phyloP scores from a whole-genome alignment of 2,329 filamentous ascomycete species.

The Epichloe festucae region DNA sequence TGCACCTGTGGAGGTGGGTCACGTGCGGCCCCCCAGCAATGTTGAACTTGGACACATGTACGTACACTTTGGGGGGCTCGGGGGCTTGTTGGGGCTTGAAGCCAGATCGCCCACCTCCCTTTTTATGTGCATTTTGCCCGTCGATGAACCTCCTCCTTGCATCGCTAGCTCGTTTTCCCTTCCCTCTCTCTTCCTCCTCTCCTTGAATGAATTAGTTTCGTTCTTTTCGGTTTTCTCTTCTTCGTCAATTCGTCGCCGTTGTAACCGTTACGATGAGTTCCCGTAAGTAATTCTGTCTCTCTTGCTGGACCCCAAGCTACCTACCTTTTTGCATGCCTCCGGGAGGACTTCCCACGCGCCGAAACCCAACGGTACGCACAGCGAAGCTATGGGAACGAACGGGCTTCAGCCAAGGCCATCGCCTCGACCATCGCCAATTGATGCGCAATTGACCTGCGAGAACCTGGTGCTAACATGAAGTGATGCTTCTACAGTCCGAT shows the following conservation, averaged over 20 bases:
- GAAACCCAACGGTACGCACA: not conserved
- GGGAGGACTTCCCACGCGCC: not conserved
- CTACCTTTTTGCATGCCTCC: not conserved
- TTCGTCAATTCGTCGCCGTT: constrained; percentile 7
- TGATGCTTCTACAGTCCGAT: constrained; percentile 58
- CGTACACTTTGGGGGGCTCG: constrained; percentile 21
- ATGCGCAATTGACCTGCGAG: constrained; percentile 16
- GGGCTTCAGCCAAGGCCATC: constrained; percentile 2
- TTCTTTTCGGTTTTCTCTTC: constrained; percentile 20
- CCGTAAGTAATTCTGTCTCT: constrained; percentile 29
- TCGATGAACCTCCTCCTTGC: constrained; percentile 14
- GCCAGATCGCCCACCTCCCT: constrained; percentile 30
- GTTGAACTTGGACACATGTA: constrained; percentile 31
- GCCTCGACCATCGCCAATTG: not conserved
- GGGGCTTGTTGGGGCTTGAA: constrained; percentile 15
- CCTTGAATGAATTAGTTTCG: constrained; percentile 28
- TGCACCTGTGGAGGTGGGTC: constrained; percentile 12
- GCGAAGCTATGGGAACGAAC: constrained; percentile 1
- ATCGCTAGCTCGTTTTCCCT: constrained; percentile 23
- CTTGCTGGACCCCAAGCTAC: constrained; percentile 7
- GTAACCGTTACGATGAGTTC: constrained; percentile 39
- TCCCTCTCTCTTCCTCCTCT: constrained; percentile 18
- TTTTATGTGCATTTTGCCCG: constrained; percentile 20
- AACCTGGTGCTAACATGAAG: constrained; percentile 15
- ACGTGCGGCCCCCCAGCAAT: constrained; percentile 23